Base-by-base conservation (phyloP, 1,284 basidiomycete genomes). In the Schizophyllum commune region DNA sequence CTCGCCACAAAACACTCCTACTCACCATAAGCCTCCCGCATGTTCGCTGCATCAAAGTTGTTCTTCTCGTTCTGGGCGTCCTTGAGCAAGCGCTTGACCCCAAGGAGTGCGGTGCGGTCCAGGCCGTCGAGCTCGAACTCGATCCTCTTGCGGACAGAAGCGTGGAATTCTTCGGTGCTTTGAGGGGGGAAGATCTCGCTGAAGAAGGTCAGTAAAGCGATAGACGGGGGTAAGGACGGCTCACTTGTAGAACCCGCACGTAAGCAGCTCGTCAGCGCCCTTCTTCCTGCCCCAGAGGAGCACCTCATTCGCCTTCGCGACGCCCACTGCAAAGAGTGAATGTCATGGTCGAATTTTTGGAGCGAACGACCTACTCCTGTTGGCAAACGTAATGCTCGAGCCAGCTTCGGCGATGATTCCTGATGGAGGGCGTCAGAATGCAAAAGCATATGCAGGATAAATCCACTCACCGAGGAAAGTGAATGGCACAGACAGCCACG, bases 241-340 rank as follows among this genome's bases (percentile, higher is more conserved):
- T n/a, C n/a, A 88, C 86, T 89, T 89, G 64, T 87, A 71, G 66
- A 89, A 89, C 19, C 86, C 84, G 67, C 79, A 83, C 47, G 77
- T 74, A 2, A 83, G 73, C 0, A 89, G 74, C 53, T 87, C 84
- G 61, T 83, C 75, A 0, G 84, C 83, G 3, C 70, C 75, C 67
- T 86, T 82, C 71, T 84, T 89, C 71, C 84, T 85, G 32, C 86
- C 88, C 74, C 84, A 86, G 4, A 89, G 72, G 7, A 89, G 75
- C 1, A 82, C 83, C 63, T 89, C 87, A 55, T 88, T 88, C 34
- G 88, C 87, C 65, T 79, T 83, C 3, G 82, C 79, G 19, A 84
- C 68, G 15, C 87, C 87, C 83, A 89, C 87, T 89, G 57, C 32
- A 19, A 8, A 52, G 60, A 19, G n/a, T 9, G 5, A 51, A 32